phyloP scores from a whole-genome alignment of 225 moss, liverwort and hornwort genomes.

The Straminergon stramineum region DNA sequence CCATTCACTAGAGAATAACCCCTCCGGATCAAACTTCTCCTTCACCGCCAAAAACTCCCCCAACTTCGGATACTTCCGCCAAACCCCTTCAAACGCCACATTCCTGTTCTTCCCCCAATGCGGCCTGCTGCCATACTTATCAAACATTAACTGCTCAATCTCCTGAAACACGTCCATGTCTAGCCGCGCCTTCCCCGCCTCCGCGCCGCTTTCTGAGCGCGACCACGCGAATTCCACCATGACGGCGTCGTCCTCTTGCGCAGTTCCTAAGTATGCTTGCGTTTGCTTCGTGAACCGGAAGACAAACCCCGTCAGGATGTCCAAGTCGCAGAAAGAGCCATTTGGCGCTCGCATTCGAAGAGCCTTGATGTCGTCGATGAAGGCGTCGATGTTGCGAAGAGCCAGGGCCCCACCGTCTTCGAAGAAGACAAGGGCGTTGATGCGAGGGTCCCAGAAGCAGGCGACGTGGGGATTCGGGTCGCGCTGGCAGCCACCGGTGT shows the following conservation, averaged over 20 bases:
- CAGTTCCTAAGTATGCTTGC: slow-evolving; percentile 20
- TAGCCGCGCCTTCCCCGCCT: neutral
- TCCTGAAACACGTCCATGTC: slow-evolving; percentile 39
- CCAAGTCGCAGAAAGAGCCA: slow-evolving; percentile 19
- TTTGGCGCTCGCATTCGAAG: neutral
- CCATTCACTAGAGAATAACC: slow-evolving; percentile 36
- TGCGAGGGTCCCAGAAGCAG: slow-evolving; percentile 37
- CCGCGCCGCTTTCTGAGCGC: neutral
- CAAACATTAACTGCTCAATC: slow-evolving; percentile 24
- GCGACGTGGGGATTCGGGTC: neutral
- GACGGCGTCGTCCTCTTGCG: slow-evolving; percentile 9
- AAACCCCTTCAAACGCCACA: neutral
- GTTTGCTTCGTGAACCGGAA: slow-evolving; percentile 27
- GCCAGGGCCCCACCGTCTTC: slow-evolving; percentile 1
- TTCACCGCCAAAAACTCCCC: slow-evolving; percentile 10
- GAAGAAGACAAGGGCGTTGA: neutral
- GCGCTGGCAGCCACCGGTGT: slow-evolving; percentile 10
- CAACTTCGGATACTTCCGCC: neutral
- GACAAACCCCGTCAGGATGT: slow-evolving; percentile 22
- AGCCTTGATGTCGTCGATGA: slow-evolving; percentile 37
- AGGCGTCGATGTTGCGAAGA: neutral
- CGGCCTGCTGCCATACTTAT: slow-evolving; percentile 21
- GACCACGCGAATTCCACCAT: slow-evolving; percentile 7
- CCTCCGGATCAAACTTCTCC: slow-evolving; percentile 18
- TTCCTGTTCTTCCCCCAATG: slow-evolving; percentile 41